These are phyloP conservation scores for Colletotrichum aenigma DNA, from an alignment of 2,329 filamentous ascomycete species.

Conservation along the genomic window DNA sequence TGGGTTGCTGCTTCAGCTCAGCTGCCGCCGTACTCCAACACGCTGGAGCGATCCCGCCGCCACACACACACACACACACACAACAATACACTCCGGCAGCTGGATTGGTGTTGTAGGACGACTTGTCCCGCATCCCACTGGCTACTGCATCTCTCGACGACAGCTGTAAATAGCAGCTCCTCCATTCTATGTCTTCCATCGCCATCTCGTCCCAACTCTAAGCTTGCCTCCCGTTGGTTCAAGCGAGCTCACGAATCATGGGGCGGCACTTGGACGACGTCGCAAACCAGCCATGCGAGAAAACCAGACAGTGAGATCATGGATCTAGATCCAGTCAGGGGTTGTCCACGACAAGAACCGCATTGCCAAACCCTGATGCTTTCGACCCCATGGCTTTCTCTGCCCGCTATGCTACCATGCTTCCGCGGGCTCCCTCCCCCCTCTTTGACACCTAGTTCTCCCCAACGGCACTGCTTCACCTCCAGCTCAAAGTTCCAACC, in stretches of 20 bases:
- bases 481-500: not conserved
- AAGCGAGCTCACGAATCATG: slow-evolving; percentile 3
- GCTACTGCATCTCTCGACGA: not conserved
- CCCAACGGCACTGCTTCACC: not conserved
- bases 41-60: not conserved
- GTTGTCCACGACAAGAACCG: not conserved
- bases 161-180: not conserved
- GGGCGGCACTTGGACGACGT: slow-evolving; percentile 5
- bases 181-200: not conserved
- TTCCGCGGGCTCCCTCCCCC: not conserved
- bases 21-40: not conserved
- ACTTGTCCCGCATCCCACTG: not conserved
- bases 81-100: not conserved
- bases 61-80: not conserved
- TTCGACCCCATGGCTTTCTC: not conserved
- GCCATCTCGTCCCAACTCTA: not conserved
- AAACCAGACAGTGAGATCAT: not conserved
- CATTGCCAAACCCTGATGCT: not conserved
- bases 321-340: slow-evolving; percentile 1
- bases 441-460: not conserved
- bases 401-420: not conserved
- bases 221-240: not conserved
- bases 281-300: slow-evolving; percentile 3
- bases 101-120: not conserved
- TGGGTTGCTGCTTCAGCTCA: not conserved